Conservation (phyloP, 495 filamentous ascomycete genomes). For the Penicillium coffeae region DNA sequence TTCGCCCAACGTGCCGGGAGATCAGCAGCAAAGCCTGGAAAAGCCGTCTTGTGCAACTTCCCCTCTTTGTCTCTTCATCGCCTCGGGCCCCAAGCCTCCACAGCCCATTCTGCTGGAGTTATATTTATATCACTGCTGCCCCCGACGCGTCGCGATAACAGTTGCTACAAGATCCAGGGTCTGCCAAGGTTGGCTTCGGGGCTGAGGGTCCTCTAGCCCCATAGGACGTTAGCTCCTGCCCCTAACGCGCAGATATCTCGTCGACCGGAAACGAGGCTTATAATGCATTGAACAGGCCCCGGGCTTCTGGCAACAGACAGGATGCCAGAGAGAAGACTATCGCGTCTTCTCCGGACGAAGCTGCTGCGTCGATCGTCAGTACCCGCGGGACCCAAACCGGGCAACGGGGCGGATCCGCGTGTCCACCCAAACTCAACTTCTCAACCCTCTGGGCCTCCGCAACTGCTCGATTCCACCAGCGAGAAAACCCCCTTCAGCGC, state of each 20-base stretch:
- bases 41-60: conserved; percentile 2
- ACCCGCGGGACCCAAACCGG: conserved; percentile 26
- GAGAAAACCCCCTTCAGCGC: conserved; percentile 24
- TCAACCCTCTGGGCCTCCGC: conserved; percentile 13
- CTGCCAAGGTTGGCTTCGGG: not conserved
- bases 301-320: conserved; percentile 12
- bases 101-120: too few species aligned
- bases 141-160: too few species aligned
- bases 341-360: conserved; percentile 36
- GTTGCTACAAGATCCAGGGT: too few species aligned
- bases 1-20: conserved; percentile 13
- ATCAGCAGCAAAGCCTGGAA: conserved; percentile 8
- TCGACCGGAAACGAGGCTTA: not conserved
- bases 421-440: conserved; percentile 25
- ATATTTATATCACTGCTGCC: too few species aligned
- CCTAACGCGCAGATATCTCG: not conserved
- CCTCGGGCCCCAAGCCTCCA: too few species aligned
- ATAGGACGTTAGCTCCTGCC: not conserved
- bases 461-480: conserved; percentile 20
- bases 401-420: conserved; percentile 27
- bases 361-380: conserved; percentile 39
- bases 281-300: conserved; percentile 7
- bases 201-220: not conserved
- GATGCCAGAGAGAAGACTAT: conserved; percentile 34
- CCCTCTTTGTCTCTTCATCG: conserved; percentile 4